These are phyloP conservation scores for Xanthoconium stramineum DNA, from an alignment of 768 basidiomycete species.

Conservation along the genomic window DNA sequence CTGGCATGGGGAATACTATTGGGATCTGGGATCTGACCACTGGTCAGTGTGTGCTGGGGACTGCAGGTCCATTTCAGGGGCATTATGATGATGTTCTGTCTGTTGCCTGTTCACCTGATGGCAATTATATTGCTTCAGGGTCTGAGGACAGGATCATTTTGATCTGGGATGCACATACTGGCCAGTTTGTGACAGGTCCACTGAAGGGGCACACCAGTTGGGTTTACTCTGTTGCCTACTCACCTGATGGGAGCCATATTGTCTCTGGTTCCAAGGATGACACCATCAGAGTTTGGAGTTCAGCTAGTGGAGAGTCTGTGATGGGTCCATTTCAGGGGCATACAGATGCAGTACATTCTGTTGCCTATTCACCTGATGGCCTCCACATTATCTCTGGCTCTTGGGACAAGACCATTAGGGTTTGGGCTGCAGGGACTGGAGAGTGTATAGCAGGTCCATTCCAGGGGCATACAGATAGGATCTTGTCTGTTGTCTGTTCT, in stretches of 20 bases:
- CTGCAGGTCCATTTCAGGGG: background rate
- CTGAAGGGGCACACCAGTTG: slow-evolving; percentile 3
- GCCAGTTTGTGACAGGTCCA: background rate
- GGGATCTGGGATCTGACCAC: slow-evolving; percentile 7
- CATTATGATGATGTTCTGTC: background rate
- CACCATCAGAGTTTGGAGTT: slow-evolving; percentile 25
- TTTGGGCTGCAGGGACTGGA: slow-evolving; percentile 19
- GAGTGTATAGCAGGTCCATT: slow-evolving; percentile 19
- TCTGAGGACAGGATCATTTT: background rate
- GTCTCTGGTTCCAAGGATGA: slow-evolving; percentile 20
- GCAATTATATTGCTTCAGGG: slow-evolving; percentile 6
- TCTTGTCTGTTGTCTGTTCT: slow-evolving; percentile 16
- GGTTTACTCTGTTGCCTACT: slow-evolving; percentile 16
- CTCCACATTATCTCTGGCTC: slow-evolving; percentile 25
- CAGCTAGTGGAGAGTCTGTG: slow-evolving; percentile 11
- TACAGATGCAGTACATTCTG: slow-evolving; percentile 11
- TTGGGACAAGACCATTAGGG: slow-evolving; percentile 20
- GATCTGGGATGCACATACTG: slow-evolving; percentile 17
- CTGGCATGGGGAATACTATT: slow-evolving; percentile 8
- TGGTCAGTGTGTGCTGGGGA: background rate
- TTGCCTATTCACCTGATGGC: slow-evolving; percentile 24
- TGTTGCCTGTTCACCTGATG: slow-evolving; percentile 20
- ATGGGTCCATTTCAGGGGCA: slow-evolving; percentile 20
- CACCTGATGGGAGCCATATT: slow-evolving; percentile 28
- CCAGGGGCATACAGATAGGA: slow-evolving; percentile 15